These are phyloP conservation scores for Phytophthora ohioensis DNA, from an alignment of 352 stramenopile species.

Conservation along the genomic window DNA sequence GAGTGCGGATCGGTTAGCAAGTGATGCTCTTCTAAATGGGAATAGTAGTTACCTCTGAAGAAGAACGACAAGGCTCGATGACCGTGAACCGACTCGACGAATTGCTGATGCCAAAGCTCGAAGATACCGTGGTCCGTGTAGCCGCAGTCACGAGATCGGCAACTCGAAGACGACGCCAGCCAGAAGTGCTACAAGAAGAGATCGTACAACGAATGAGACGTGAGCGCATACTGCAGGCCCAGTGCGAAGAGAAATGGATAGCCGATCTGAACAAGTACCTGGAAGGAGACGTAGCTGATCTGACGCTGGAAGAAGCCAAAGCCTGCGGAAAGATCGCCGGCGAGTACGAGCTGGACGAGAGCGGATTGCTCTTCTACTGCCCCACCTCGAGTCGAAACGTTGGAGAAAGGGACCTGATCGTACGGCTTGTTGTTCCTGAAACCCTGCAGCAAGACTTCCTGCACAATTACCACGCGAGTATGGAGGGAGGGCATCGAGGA, in stretches of 20 bases:
- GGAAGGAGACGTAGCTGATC: background rate
- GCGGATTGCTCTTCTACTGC: slow-evolving; percentile 1
- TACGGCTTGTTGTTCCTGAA: background rate
- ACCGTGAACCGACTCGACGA: slow-evolving; percentile 1
- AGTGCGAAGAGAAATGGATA: slow-evolving; percentile 11
- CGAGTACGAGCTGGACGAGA: slow-evolving; percentile 13
- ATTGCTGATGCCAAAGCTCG: background rate
- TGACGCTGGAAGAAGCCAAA: background rate
- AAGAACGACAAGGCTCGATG: background rate
- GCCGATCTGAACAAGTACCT: slow-evolving; percentile 8
- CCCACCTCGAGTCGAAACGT: background rate
- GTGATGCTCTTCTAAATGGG: slow-evolving; percentile 1
- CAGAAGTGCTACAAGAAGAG: slow-evolving; percentile 3
- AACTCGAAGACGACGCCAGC: background rate
- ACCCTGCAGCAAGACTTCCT: slow-evolving; percentile 2
- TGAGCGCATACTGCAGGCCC: background rate
- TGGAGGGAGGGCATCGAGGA: slow-evolving; percentile 3
- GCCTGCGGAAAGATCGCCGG: slow-evolving; percentile 3
- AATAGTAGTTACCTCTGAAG: background rate
- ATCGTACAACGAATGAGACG: background rate
- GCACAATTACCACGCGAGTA: background rate
- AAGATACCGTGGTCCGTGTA: background rate
- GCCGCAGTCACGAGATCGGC: background rate
- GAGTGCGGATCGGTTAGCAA: slow-evolving; percentile 3
- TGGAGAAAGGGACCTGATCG: background rate